Evolutionary conservation across 352 stramenopile genomes (phyloP).

Genomic region (Pythium volutum): DNA sequence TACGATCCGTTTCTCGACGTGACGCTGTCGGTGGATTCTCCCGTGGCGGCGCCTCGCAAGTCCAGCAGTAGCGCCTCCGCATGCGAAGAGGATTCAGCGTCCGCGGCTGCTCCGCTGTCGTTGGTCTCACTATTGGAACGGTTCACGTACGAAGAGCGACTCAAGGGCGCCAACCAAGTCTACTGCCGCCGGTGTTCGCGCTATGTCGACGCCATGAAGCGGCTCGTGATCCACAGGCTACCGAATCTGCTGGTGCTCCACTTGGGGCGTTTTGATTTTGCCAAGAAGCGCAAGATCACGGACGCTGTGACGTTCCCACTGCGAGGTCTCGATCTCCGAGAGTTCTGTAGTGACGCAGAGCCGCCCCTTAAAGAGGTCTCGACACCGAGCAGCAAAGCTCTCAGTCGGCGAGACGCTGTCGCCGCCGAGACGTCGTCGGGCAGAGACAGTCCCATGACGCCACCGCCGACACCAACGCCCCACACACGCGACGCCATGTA

Average conservation of each 20-base stretch:
- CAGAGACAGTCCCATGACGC: constrained; percentile 11
- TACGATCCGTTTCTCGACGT: constrained; percentile 77
- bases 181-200: constrained; percentile 55
- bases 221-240: constrained; percentile 51
- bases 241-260: constrained; percentile 76
- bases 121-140: constrained; percentile 37
- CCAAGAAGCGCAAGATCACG: constrained; percentile 52
- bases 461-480: constrained; percentile 14
- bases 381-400: neutral
- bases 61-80: constrained; percentile 5
- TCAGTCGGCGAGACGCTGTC: constrained; percentile 17
- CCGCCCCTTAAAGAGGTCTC: too few relatives aligned
- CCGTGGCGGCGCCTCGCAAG: constrained; percentile 10
- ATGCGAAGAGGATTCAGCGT: neutral
- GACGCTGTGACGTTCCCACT: constrained; percentile 50
- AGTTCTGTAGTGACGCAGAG: constrained; percentile 39
- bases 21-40: constrained; percentile 51
- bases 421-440: neutral
- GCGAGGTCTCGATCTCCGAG: constrained; percentile 27
- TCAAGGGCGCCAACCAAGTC: constrained; percentile 58
- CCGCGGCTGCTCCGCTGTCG: constrained; percentile 21
- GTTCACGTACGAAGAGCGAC: constrained; percentile 53
- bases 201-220: constrained; percentile 63
- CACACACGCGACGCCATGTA: constrained; percentile 37
- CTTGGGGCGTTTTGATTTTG: constrained; percentile 72